These are phyloP conservation scores for Metschnikowia santaceciliae DNA, from an alignment of 805 yeast genomes.

Conservation along the genomic window DNA sequence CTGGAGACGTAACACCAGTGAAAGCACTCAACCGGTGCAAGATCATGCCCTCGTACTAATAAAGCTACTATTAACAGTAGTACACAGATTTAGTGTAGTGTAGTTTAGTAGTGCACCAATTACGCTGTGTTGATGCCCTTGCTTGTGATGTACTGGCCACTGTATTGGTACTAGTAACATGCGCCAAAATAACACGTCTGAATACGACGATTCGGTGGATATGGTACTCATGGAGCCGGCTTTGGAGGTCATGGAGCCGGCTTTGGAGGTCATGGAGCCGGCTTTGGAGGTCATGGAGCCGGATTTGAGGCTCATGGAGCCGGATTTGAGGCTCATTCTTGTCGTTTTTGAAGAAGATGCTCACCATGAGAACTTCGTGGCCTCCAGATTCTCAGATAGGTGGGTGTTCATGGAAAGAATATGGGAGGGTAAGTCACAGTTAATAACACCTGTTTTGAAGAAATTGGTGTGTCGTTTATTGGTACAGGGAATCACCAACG, in stretches of 20 bases:
- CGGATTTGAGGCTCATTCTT: too few species aligned
- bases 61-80: too few species aligned
- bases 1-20: too few species aligned
- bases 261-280: too few species aligned
- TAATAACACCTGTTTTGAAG: not conserved
- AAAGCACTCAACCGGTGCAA: too few species aligned
- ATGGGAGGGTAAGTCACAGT: not conserved
- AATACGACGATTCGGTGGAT: constrained; percentile 5
- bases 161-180: constrained; percentile 21
- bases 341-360: constrained; percentile 27
- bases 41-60: too few species aligned
- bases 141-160: constrained; percentile 33
- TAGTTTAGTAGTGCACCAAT: constrained; percentile 18
- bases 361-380: constrained; percentile 44
- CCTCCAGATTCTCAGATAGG: constrained; percentile 43
- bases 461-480: constrained; percentile 27
- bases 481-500: constrained; percentile 30
- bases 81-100: too few species aligned
- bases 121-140: constrained; percentile 30
- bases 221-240: constrained; percentile 20
- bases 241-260: too few species aligned
- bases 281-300: constrained; percentile 28
- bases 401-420: constrained; percentile 30
- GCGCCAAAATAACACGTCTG: constrained; percentile 14
- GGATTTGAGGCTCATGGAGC: too few species aligned